These are phyloP conservation scores for Coemansia sp. DNA, from an alignment of 192 early-diverging fungal species.

Conservation along the genomic window DNA sequence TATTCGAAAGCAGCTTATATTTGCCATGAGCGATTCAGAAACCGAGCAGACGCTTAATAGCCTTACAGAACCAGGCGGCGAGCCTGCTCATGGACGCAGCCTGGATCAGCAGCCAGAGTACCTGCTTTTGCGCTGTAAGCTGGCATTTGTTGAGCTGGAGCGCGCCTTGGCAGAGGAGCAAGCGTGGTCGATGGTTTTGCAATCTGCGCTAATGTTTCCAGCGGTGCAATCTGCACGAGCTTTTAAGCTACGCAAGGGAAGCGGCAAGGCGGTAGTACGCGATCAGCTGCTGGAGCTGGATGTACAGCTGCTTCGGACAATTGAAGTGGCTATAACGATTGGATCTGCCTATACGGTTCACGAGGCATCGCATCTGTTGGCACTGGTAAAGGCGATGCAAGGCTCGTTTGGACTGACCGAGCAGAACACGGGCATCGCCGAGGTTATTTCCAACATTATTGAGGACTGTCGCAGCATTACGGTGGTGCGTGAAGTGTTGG, in stretches of 20 bases:
- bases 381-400: conserved; percentile 15
- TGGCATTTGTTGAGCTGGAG: conserved; percentile 28
- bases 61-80: not conserved
- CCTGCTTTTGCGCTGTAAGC: conserved; percentile 24
- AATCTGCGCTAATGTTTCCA: conserved; percentile 32
- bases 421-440: not conserved
- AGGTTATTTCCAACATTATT: conserved; percentile 12
- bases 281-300: conserved; percentile 27
- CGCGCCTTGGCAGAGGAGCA: conserved; percentile 9
- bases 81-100: not conserved
- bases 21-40: conserved; percentile 1
- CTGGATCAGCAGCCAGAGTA: conserved; percentile 35
- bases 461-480: conserved; percentile 41
- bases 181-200: conserved; percentile 12
- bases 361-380: conserved; percentile 31
- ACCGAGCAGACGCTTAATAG: no score
- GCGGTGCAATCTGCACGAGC: conserved; percentile 13
- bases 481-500: conserved; percentile 36
- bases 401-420: conserved; percentile 20
- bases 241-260: conserved; percentile 32
- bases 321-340: conserved; percentile 20
- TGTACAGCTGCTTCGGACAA: conserved; percentile 9
- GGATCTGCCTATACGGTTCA: conserved; percentile 42
- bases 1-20: conserved; percentile 17
- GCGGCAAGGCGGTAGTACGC: conserved; percentile 19